Conservation (phyloP, 2,329 filamentous ascomycete genomes). For the Epichloe glyceriae region DNA sequence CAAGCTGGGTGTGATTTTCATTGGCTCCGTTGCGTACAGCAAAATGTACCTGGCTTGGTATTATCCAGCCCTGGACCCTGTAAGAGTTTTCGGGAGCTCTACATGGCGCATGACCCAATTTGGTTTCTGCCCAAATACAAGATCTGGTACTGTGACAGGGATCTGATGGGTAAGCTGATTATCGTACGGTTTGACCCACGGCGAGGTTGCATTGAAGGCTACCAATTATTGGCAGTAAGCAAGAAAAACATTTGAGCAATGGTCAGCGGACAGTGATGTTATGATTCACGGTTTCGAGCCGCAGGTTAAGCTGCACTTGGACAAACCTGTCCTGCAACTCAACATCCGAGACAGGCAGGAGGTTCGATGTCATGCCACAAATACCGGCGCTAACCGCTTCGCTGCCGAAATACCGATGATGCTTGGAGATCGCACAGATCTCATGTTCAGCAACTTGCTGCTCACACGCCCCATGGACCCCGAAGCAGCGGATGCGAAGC, state of each 20-base stretch:
- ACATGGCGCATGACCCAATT: conserved; percentile 58
- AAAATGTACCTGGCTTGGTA: conserved; percentile 45
- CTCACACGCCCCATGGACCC: conserved; percentile 41
- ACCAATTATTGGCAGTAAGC: conserved; percentile 58
- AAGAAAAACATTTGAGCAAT: conserved; percentile 43
- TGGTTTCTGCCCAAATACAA: conserved; percentile 77
- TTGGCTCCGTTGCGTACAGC: conserved; percentile 60
- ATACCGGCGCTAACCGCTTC: conserved; percentile 25
- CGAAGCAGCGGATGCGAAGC: conserved; percentile 20
- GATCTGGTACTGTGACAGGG: conserved; percentile 73
- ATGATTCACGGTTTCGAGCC: conserved; percentile 64
- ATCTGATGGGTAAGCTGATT: conserved; percentile 61
- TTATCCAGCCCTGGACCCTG: conserved; percentile 46
- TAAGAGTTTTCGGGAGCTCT: conserved; percentile 56
- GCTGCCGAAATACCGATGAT: conserved; percentile 40
- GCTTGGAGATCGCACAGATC: conserved; percentile 29
- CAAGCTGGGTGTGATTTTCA: conserved; percentile 53
- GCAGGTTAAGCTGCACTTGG: conserved; percentile 55
- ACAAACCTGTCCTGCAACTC: conserved; percentile 56
- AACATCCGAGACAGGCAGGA: conserved; percentile 16
- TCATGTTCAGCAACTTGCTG: conserved; percentile 54
- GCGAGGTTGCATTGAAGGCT: conserved; percentile 66
- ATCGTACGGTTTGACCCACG: conserved; percentile 63
- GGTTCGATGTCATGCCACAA: conserved; percentile 10
- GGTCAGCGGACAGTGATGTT: conserved; percentile 52